Percentiles rank a stretch among this genome's conserved stretches.
Evolutionary conservation across 1,284 basidiomycete species (phyloP).

Genomic region (Cutaneotrichosporon cavernicola): DNA sequence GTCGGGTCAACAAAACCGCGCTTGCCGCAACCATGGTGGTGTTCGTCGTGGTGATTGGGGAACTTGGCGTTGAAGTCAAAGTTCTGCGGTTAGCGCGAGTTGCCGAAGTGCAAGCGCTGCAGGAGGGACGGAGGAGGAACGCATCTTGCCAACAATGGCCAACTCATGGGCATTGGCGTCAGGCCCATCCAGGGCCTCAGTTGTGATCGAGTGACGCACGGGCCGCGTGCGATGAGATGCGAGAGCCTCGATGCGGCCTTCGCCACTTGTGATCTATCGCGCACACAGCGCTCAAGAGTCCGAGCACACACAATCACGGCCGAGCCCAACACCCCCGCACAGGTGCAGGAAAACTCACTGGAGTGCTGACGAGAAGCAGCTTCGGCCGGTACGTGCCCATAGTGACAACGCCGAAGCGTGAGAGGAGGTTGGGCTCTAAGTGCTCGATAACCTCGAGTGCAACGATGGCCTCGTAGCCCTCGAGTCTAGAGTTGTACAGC

Average conservation of each 20-base stretch:
- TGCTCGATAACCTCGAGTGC: constrained; percentile 93
- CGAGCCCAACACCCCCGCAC: not conserved
- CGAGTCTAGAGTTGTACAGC: constrained; percentile 69
- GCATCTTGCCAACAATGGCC: not conserved
- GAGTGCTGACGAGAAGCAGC: constrained; percentile 80
- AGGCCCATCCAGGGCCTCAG: not conserved
- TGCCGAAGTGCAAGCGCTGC: not conserved
- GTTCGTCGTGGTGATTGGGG: constrained; percentile 61
- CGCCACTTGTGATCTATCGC: not conserved
- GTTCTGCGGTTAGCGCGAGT: constrained; percentile 32
- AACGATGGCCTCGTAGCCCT: constrained; percentile 75
- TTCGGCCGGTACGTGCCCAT: constrained; percentile 80
- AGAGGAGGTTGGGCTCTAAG: constrained; percentile 67
- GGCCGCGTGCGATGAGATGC: not conserved
- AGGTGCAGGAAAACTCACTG: constrained; percentile 48
- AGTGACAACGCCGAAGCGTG: constrained; percentile 73
- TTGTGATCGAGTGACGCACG: not conserved
- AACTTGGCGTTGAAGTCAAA: constrained; percentile 78
- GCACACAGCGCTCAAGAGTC: not conserved
- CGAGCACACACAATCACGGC: not conserved
- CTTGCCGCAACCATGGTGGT: constrained; percentile 31
- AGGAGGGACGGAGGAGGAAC: not conserved
- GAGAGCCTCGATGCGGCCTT: not conserved
- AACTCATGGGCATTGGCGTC: not conserved
- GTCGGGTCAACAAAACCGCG: constrained; percentile 75